Conservation (phyloP, 2,329 filamentous ascomycete species). For the Scedosporium aurantiacum region DNA sequence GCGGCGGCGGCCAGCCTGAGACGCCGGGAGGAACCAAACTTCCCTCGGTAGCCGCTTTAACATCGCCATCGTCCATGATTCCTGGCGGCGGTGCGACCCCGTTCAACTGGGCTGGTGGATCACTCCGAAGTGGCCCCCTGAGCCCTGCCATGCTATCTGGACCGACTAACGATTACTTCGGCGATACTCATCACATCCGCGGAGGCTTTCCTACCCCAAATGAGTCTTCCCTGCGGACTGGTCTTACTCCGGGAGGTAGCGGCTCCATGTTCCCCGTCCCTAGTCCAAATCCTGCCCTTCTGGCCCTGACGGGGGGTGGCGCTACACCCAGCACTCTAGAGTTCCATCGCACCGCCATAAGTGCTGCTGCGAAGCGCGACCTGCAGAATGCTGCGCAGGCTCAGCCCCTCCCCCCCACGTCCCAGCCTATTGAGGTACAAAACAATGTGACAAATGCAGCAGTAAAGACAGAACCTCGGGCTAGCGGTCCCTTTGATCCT, state of each 20-base stretch:
- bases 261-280: conserved; percentile 95
- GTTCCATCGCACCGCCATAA: conserved; percentile 88
- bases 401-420: conserved; percentile 24
- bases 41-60: conserved; percentile 80
- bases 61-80: conserved; percentile 74
- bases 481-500: conserved; percentile 63
- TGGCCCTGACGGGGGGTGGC: conserved; percentile 67
- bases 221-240: conserved; percentile 86
- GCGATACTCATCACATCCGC: conserved; percentile 64
- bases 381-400: conserved; percentile 24
- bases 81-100: conserved; percentile 62
- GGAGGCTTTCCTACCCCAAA: conserved; percentile 89
- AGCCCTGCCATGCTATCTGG: conserved; percentile 97
- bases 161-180: conserved; percentile 77
- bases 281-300: conserved; percentile 74
- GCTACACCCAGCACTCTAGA: conserved; percentile 86
- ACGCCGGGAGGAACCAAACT: conserved; percentile 76
- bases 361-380: conserved; percentile 56
- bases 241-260: conserved; percentile 85
- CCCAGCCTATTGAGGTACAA: conserved; percentile 43
- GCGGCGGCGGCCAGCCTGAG: conserved; percentile 51
- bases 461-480: conserved; percentile 37
- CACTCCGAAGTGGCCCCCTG: conserved; percentile 79
- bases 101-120: conserved; percentile 72
- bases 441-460: conserved; percentile 23